Evolutionary conservation across 306 rosid genomes (phyloP).

Genomic region (Vigna trinervia): DNA sequence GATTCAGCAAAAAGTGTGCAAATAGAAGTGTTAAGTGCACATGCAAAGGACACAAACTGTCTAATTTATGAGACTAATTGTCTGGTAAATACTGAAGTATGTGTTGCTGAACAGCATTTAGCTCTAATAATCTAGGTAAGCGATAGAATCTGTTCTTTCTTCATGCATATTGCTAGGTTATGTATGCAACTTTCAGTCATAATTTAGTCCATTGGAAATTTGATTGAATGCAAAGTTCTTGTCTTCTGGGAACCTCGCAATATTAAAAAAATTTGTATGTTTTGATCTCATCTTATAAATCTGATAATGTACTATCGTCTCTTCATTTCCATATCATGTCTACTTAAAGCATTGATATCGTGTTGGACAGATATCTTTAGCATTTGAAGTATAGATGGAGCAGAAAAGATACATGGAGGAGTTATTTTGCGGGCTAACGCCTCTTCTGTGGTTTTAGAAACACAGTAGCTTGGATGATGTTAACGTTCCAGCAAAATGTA

Average conservation of each 20-base stretch:
- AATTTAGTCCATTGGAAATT: not conserved
- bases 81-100: constrained; percentile 11
- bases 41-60: not conserved
- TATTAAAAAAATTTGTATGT: not conserved
- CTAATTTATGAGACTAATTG: not conserved
- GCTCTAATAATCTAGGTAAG: constrained; percentile 10
- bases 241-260: not conserved
- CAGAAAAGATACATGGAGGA: not conserved
- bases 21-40: not conserved
- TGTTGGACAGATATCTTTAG: constrained; percentile 2
- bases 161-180: not conserved
- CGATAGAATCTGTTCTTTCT: not conserved
- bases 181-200: not conserved
- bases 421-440: constrained; percentile 30
- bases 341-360: constrained; percentile 25
- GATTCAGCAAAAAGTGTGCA: not conserved
- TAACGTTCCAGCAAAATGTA: constrained; percentile 20
- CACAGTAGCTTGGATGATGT: constrained; percentile 35
- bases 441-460: constrained; percentile 30
- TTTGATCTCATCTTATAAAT: not conserved
- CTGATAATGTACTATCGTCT: not conserved
- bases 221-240: constrained; percentile 1
- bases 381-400: constrained; percentile 13
- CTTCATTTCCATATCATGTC: constrained; percentile 3
- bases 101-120: not conserved